Evolutionary conservation across 495 filamentous ascomycete species (phyloP), one percentile per base, ranked within the genome.

Genomic region (Trichocladium uniseriatum): DNA sequence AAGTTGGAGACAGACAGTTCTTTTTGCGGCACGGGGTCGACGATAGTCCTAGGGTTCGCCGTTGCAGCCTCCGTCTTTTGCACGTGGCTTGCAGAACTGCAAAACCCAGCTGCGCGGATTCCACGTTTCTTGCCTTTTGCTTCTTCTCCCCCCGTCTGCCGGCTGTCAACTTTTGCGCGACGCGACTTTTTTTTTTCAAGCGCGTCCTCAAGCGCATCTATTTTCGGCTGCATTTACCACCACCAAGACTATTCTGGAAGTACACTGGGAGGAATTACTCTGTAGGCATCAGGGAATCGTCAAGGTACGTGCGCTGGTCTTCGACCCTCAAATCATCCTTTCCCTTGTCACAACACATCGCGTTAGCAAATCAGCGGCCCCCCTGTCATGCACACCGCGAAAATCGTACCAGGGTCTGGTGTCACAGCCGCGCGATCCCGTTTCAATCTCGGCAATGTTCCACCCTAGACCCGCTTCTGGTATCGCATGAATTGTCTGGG

Each of bases 401-500:
- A 55, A 59, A 49, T 56, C 24, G 47, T 49, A 45, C 53, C 48
- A 56, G 55, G 60, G 55, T 55, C 22, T 54, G 43, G 43, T 56
- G 48, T 45, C 48, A 58, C 40, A 44, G 32, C 57, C 54, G 53
- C 56, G 49, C 56, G 53, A 55, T 57, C 56, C 64, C 60, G 60
- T 67, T 67, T 65, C 62, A 63, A 67, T 67, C 56, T 67, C 64
- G 64, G 62, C 64, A 65, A 52, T 56, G 64, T 67, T 65, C 60
- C 64, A 67, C 62, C 57, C 64, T 67, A 67, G 62, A 59, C 37
- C 64, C 54, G 32, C 48, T 59, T 63, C 44, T 51, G 57, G 52
- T 41, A 58, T 49, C 52, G 64, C 64, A 65, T 67, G 56, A 60
- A 60, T 45, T 54, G 43, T 51, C 54, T 59, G 56, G n/a, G 54